Evolutionary conservation across 345 rosid genomes (phyloP).

Genomic region (Angophora floribunda): DNA sequence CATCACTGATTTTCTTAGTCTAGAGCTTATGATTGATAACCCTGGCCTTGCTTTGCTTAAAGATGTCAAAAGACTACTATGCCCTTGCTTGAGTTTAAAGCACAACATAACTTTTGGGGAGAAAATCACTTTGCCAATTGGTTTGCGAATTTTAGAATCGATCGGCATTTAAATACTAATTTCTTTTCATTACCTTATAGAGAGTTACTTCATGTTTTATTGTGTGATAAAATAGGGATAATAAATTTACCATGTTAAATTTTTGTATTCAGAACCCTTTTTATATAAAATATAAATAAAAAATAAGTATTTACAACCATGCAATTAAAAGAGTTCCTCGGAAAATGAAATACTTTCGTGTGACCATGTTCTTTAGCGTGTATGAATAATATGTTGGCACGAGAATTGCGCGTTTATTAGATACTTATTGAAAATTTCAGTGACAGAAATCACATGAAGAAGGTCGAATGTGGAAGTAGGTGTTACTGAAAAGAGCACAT

Average conservation of each 20-base stretch:
- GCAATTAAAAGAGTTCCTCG: neutral
- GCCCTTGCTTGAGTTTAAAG: neutral
- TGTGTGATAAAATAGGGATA: neutral
- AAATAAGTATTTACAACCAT: neutral
- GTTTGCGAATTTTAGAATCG: neutral
- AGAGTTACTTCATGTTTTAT: neutral
- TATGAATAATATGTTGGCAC: neutral
- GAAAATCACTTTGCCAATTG: fast-evolving
- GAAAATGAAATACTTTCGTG: neutral
- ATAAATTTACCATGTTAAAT: fast-evolving
- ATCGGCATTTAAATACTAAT: neutral
- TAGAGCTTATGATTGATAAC: neutral
- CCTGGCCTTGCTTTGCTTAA: fast-evolving
- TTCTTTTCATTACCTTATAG: neutral
- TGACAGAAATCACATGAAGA: neutral
- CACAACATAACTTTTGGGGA: neutral
- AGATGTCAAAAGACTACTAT: neutral
- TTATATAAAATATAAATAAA: no score
- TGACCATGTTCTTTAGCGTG: neutral
- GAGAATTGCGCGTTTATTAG: neutral
- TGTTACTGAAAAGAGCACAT: neutral
- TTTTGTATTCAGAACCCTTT: no score
- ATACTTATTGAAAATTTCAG: neutral
- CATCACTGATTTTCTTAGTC: neutral
- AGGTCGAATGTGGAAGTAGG: neutral